Conservation (phyloP, 768 basidiomycete genomes). For the Amanita molliuscula region DNA sequence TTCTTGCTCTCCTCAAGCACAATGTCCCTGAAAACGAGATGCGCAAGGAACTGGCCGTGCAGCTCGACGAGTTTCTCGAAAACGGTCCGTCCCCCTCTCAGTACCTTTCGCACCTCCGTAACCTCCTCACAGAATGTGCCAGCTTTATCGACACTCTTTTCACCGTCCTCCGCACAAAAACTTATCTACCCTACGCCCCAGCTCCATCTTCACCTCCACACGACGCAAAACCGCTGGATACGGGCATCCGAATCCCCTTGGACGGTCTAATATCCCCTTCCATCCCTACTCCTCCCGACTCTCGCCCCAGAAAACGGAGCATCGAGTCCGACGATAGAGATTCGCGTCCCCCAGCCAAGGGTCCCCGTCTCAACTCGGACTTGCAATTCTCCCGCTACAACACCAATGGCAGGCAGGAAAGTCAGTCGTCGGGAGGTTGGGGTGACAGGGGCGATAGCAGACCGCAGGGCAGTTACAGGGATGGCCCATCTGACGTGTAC, state of each 20-base stretch:
- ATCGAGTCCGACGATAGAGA: slow-evolving; percentile 54
- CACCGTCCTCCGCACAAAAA: slow-evolving; percentile 74
- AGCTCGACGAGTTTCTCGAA: slow-evolving; percentile 90
- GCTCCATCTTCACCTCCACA: slow-evolving; percentile 29
- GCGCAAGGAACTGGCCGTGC: slow-evolving; percentile 61
- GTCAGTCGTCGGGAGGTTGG: slow-evolving; percentile 32
- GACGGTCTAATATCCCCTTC: slow-evolving; percentile 47
- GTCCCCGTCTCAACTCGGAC: slow-evolving; percentile 55
- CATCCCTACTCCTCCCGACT: slow-evolving; percentile 31
- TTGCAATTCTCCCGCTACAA: slow-evolving; percentile 57
- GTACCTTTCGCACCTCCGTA: slow-evolving; percentile 7
- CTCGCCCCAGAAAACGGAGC: slow-evolving; percentile 54
- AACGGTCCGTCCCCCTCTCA: slow-evolving; percentile 42
- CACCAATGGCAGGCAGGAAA: slow-evolving; percentile 20
- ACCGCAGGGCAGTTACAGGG: slow-evolving; percentile 21
- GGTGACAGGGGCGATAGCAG: slow-evolving; percentile 22
- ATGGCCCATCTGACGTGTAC: slow-evolving; percentile 22
- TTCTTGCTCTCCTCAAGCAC: slow-evolving; percentile 87
- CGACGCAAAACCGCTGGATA: slow-evolving; percentile 35
- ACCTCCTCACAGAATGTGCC: slow-evolving; percentile 38
- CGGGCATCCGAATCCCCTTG: slow-evolving; percentile 74
- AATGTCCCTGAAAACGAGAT: slow-evolving; percentile 78
- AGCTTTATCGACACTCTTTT: slow-evolving; percentile 83
- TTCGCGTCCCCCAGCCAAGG: slow-evolving; percentile 53
- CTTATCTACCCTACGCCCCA: slow-evolving; percentile 66